phyloP scores from a whole-genome alignment of 768 basidiomycete species.

The Auricularia sp. region DNA sequence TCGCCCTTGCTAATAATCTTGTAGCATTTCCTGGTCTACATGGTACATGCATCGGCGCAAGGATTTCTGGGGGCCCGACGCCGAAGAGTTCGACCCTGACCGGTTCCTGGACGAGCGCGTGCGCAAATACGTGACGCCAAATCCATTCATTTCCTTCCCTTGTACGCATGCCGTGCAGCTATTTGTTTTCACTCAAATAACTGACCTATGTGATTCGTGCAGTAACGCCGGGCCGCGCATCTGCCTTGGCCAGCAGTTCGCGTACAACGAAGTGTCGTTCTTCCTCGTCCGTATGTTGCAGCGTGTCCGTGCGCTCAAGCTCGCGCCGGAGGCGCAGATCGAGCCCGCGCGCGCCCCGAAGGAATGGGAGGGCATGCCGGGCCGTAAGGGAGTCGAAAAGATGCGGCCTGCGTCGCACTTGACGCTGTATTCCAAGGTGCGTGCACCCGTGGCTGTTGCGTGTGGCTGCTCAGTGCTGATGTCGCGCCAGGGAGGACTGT shows the following conservation, averaged over 20 bases:
- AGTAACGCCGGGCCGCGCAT: slow-evolving; percentile 8
- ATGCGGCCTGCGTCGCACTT: slow-evolving; percentile 37
- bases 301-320: slow-evolving; percentile 34
- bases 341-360: slow-evolving; percentile 30
- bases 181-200: too few species aligned
- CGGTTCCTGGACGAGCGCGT: slow-evolving; percentile 55
- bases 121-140: slow-evolving; percentile 42
- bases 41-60: slow-evolving; percentile 49
- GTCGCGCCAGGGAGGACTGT: not conserved
- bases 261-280: slow-evolving; percentile 57
- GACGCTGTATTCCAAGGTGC: slow-evolving; percentile 41
- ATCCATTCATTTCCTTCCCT: slow-evolving; percentile 37
- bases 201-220: slow-evolving; percentile 13
- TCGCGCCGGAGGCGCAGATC: slow-evolving; percentile 37
- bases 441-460: slow-evolving; percentile 8
- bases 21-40: slow-evolving; percentile 4
- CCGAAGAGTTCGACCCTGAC: slow-evolving; percentile 54
- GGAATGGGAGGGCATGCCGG: slow-evolving; percentile 28
- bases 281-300: slow-evolving; percentile 53
- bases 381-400: slow-evolving; percentile 32
- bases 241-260: slow-evolving; percentile 32
- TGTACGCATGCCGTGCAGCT: slow-evolving; percentile 26
- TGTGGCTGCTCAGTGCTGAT: not conserved
- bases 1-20: not conserved
- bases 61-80: slow-evolving; percentile 62